These are phyloP conservation scores for Fusarium piperis DNA, from an alignment of 2,329 filamentous ascomycete genomes.

Conservation along the genomic window DNA sequence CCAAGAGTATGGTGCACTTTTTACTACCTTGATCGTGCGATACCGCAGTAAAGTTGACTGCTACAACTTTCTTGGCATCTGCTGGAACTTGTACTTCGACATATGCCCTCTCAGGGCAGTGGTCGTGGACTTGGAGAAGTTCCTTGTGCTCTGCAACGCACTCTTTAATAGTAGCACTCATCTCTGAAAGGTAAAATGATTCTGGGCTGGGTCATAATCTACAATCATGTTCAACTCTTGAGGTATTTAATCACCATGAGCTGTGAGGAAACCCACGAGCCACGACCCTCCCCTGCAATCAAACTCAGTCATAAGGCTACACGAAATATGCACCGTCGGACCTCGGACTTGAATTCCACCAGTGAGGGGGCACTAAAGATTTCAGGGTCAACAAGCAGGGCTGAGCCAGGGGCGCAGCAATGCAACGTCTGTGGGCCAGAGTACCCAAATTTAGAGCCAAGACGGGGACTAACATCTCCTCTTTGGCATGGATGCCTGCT, in stretches of 20 bases:
- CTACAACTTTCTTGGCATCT: conserved; percentile 16
- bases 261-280: background rate
- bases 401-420: background rate
- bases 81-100: conserved; percentile 21
- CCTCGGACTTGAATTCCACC: background rate
- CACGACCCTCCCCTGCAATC: background rate
- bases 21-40: conserved; percentile 25
- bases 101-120: conserved; percentile 24
- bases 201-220: no score
- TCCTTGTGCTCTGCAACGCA: conserved; percentile 14
- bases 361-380: background rate
- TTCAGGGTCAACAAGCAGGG: background rate
- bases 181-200: background rate
- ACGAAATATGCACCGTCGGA: background rate
- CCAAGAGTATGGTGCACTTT: fast-evolving
- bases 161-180: conserved; percentile 2
- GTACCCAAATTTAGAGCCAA: background rate
- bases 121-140: conserved; percentile 21
- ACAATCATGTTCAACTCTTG: background rate
- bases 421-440: background rate
- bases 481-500: background rate
- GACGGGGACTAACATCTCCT: background rate
- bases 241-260: background rate
- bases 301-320: background rate
- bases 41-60: conserved; percentile 11